Base-by-base conservation (phyloP, 2,329 filamentous ascomycete genomes). In the Trichoderma afroharzianum region DNA sequence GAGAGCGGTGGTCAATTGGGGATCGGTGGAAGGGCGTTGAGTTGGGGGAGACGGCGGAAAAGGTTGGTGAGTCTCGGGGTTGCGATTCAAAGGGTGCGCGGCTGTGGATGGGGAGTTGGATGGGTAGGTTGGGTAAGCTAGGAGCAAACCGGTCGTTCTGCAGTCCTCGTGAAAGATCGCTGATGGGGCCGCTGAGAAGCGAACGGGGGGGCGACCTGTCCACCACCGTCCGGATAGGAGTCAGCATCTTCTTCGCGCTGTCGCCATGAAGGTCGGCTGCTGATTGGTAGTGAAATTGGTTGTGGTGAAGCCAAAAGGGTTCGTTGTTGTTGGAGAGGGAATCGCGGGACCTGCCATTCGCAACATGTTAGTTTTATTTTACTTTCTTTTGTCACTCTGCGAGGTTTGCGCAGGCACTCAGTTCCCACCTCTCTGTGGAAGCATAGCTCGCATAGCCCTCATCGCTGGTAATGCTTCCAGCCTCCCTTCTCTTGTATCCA, bases 201-300 rank as follows among this genome's bases (percentile, higher is more conserved):
- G 85, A 84, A 63, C 82, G 82, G 26, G 85, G 82, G 2, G 85
- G 82, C 9, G 84, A 83, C 18, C 82, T 85, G 71, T 86, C 84
- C n/a, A 83, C 84, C n/a, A 83, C 75, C 0, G 63, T 62, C 47
- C 83, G 81, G 47, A 83, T 78, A 1, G 84, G 82, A 71, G 88
- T 83, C n/a, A 90, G 81, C 79, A 87, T 89, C 77, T 86, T 87
- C 72, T 88, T 84, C 76, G 88, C 83, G 66, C 80, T 83, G 72
- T 82, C 84, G 72, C 86, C 85, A 67, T 88, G 84, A 15, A 85
- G 80, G 58, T 85, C 80, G 75, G 83, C 82, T 66, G 82, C 81
- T 4, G 83, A 82, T 62, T 81, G 81, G 73, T 87, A 85, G 71
- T 85, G 82, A 71, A 83, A 87, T 50, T 82, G 84, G 74, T 82